phyloP scores from a whole-genome alignment of 257 asterid species.

The Fraxinus pennsylvanica region DNA sequence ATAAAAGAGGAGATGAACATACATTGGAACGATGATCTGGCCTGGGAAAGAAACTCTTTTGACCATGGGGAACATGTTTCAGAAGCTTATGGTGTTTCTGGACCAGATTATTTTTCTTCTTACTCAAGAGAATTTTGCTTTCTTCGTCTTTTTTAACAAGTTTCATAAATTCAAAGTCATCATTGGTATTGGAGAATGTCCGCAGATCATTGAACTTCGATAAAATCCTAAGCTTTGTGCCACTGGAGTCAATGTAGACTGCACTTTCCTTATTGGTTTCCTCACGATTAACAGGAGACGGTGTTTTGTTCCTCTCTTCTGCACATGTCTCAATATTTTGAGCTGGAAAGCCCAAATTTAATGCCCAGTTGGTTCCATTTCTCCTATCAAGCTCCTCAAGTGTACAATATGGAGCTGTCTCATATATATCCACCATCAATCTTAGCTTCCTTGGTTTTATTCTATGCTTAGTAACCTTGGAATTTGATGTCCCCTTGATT shows the following conservation, averaged over 20 bases:
- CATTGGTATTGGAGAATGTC: slow-evolving; percentile 27
- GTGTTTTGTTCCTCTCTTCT: slow-evolving; percentile 33
- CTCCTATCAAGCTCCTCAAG: slow-evolving; percentile 92
- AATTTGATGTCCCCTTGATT: slow-evolving; percentile 40
- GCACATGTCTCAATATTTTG: slow-evolving; percentile 41
- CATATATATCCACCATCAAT: slow-evolving; percentile 74
- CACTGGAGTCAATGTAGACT: slow-evolving; percentile 76
- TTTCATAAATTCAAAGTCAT: slow-evolving; percentile 38
- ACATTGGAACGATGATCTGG: slow-evolving; percentile 41
- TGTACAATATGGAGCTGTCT: slow-evolving; percentile 63
- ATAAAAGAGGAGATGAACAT: slow-evolving; percentile 22
- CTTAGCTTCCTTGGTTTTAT: slow-evolving; percentile 68
- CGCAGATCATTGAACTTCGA: slow-evolving; percentile 56
- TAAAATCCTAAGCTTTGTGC: slow-evolving; percentile 74
- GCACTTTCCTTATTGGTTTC: slow-evolving; percentile 53
- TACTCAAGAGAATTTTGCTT: slow-evolving; percentile 39
- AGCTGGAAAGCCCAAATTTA: slow-evolving; percentile 36
- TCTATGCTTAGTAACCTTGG: slow-evolving; percentile 61
- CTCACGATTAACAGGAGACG: slow-evolving; percentile 35
- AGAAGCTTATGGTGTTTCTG: slow-evolving; percentile 46
- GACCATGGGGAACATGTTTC: slow-evolving; percentile 41
- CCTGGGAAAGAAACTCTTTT: slow-evolving; percentile 35
- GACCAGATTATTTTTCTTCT: slow-evolving; percentile 42
- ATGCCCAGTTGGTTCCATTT: slow-evolving; percentile 81
- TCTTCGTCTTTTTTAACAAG: slow-evolving; percentile 41